phyloP scores from a whole-genome alignment of 495 filamentous ascomycete genomes.

The Daldinia vernicosa region DNA sequence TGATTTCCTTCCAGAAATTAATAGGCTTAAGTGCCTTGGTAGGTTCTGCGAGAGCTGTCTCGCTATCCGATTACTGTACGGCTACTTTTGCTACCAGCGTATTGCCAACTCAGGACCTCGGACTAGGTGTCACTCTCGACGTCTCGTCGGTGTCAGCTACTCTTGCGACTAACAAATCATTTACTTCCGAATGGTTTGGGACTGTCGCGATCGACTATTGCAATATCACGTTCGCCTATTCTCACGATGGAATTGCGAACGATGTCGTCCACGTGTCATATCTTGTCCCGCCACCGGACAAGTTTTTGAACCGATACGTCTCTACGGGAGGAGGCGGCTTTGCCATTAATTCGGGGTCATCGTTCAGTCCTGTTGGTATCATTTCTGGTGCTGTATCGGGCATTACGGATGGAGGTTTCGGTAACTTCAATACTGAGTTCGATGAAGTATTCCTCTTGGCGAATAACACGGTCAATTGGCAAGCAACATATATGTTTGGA shows the following conservation, averaged over 20 bases:
- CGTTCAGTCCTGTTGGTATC: constrained; percentile 51
- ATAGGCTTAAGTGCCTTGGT: constrained; percentile 18
- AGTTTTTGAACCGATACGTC: constrained; percentile 56
- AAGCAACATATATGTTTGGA: constrained; percentile 57
- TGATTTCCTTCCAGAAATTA: background rate
- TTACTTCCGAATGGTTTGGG: constrained; percentile 39
- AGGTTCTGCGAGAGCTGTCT: constrained; percentile 5
- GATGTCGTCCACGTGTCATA: constrained; percentile 52
- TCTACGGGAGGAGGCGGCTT: constrained; percentile 57
- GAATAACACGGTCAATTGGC: constrained; percentile 57
- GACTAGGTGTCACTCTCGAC: constrained; percentile 50
- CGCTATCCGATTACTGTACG: constrained; percentile 48
- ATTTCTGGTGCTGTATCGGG: constrained; percentile 57
- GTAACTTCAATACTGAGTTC: constrained; percentile 51
- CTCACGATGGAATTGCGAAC: constrained; percentile 47
- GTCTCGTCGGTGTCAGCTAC: constrained; percentile 45
- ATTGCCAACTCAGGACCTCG: constrained; percentile 44
- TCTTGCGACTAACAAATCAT: constrained; percentile 46
- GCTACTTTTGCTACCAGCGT: constrained; percentile 39
- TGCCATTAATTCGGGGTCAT: constrained; percentile 55
- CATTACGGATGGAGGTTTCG: constrained; percentile 60
- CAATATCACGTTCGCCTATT: constrained; percentile 59
- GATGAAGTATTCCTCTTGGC: constrained; percentile 50
- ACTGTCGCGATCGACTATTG: constrained; percentile 48
- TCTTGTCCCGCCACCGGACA: constrained; percentile 52